Conservation (phyloP, 805 yeast species). For the Blastobotrys attinorum region DNA sequence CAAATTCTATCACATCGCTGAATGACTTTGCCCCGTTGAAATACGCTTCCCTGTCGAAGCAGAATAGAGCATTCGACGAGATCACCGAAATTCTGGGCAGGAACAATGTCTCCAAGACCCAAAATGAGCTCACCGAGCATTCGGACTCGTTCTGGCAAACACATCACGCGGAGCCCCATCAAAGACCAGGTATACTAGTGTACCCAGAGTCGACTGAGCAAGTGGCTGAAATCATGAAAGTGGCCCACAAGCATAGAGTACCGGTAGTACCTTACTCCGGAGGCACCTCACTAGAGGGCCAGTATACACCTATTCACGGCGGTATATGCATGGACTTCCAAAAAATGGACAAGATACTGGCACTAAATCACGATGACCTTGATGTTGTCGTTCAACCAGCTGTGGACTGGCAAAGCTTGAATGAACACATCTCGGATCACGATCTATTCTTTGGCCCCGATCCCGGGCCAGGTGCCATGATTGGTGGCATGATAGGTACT, state of each 20-base stretch:
- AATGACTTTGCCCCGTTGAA: conserved; percentile 38
- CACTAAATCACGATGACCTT: conserved; percentile 58
- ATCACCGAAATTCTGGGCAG: conserved; percentile 45
- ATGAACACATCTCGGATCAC: conserved; percentile 45
- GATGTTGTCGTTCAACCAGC: conserved; percentile 79
- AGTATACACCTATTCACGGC: conserved; percentile 63
- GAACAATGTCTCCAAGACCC: conserved; percentile 39
- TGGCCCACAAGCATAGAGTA: conserved; percentile 49
- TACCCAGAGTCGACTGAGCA: conserved; percentile 62
- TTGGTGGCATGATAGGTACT: conserved; percentile 81
- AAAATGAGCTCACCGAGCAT: conserved; percentile 46
- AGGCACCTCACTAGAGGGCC: conserved; percentile 80
- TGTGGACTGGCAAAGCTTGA: conserved; percentile 73
- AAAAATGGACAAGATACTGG: conserved; percentile 54
- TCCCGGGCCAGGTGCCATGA: conserved; percentile 82
- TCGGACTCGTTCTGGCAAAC: conserved; percentile 63
- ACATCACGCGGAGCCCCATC: conserved; percentile 62
- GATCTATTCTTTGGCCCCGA: conserved; percentile 74
- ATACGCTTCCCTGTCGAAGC: conserved; percentile 46
- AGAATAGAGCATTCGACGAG: conserved; percentile 42
- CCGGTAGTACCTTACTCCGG: conserved; percentile 77
- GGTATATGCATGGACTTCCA: conserved; percentile 60
- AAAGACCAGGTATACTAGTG: conserved; percentile 52
- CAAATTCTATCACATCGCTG: conserved; percentile 43
- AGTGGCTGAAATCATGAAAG: conserved; percentile 54